These are phyloP conservation scores for Dictyostelium firmibasis DNA, from an alignment of 78 protist genomes.

Conservation along the genomic window DNA sequence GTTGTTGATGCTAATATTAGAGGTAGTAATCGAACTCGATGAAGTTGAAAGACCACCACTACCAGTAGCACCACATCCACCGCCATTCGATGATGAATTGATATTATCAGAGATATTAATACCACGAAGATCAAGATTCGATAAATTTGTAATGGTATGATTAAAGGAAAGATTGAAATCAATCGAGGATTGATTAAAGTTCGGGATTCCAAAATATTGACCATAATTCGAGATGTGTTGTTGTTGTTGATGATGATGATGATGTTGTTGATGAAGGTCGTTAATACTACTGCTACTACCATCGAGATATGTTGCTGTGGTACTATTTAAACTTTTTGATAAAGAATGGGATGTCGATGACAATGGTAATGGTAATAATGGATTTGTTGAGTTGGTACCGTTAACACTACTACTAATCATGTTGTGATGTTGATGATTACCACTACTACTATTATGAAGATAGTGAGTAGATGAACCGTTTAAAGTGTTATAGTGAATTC, in stretches of 20 bases:
- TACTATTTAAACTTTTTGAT: constrained; percentile 10
- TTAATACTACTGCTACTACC: background rate
- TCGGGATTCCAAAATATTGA: constrained; percentile 34
- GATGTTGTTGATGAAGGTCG: background rate
- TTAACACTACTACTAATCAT: background rate
- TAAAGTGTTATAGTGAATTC: background rate
- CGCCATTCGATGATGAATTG: background rate
- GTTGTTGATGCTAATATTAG: background rate
- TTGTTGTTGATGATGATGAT: background rate
- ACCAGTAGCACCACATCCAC: background rate
- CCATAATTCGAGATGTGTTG: constrained; percentile 12
- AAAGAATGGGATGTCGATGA: background rate
- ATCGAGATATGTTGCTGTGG: background rate
- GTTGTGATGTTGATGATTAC: background rate
- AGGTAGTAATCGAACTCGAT: background rate
- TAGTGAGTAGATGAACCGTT: background rate
- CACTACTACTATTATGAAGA: too few relatives aligned
- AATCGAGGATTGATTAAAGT: background rate
- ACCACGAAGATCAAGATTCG: constrained; percentile 23
- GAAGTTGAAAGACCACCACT: background rate
- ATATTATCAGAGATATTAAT: constrained; percentile 7
- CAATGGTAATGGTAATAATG: background rate
- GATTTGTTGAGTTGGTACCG: background rate
- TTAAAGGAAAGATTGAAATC: constrained; percentile 16
- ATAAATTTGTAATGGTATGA: background rate